phyloP scores from a whole-genome alignment of 148 eudicot species.

The Vaccinium myrtillus region DNA sequence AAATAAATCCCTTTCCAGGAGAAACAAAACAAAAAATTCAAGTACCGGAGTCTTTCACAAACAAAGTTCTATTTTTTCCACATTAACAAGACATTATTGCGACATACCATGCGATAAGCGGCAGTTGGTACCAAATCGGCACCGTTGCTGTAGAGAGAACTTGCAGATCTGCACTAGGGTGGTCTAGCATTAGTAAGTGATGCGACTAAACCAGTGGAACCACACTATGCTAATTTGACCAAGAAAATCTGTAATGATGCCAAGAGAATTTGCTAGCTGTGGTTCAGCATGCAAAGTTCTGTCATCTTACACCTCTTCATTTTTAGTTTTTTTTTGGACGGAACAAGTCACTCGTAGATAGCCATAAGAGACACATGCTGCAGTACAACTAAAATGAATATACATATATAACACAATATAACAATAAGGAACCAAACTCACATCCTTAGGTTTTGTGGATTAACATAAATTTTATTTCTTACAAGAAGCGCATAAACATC shows the following conservation, averaged over 20 bases:
- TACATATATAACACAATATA: not conserved
- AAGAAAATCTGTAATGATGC: conserved; percentile 15
- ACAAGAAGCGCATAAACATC: not conserved
- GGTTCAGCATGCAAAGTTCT: not conserved
- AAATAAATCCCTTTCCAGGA: not conserved
- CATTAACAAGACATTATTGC: conserved; percentile 8
- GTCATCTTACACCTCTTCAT: too few species aligned
- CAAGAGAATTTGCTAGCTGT: not conserved
- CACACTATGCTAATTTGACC: not conserved
- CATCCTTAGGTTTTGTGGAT: not conserved
- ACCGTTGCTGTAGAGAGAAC: conserved; percentile 96
- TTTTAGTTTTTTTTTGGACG: not conserved
- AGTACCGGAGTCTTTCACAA: not conserved
- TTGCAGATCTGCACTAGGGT: conserved; percentile 97
- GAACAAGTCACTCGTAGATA: conserved; percentile 1
- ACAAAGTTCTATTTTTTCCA: not conserved
- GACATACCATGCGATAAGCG: conserved; percentile 99
- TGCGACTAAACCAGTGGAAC: conserved; percentile 27
- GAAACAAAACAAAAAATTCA: not conserved
- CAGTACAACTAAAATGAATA: not conserved
- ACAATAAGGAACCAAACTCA: not conserved
- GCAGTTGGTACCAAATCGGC: conserved; percentile 98
- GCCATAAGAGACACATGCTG: not conserved
- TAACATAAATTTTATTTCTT: too few species aligned
- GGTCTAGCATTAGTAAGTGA: conserved; percentile 68